phyloP scores from a whole-genome alignment of 495 filamentous ascomycete species.

The Clavariopsis aquatica region DNA sequence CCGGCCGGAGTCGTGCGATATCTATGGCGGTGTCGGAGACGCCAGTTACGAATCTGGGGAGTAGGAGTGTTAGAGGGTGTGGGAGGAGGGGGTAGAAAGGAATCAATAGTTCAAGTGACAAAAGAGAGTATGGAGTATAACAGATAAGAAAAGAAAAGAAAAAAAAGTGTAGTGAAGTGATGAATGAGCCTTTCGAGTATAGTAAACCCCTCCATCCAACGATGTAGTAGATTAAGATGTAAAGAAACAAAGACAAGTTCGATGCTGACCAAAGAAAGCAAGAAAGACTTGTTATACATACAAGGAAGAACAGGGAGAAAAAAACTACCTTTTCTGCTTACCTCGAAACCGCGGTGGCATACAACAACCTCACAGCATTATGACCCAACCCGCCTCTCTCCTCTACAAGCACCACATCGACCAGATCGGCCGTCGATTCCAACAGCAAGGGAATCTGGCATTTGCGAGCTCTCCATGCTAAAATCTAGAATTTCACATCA shows the following conservation, averaged over 20 bases:
- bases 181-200: no score
- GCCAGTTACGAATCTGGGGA: conserved; percentile 81
- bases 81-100: no score
- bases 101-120: no score
- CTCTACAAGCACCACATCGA: conserved; percentile 29
- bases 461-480: conserved; percentile 28
- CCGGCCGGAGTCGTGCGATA: conserved; percentile 40
- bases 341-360: conserved; percentile 32
- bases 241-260: no score
- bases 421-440: conserved; percentile 29
- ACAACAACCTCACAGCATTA: conserved; percentile 20
- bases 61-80: neutral
- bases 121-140: neutral
- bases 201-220: no score
- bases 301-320: no score
- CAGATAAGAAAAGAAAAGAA: no score
- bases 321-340: no score
- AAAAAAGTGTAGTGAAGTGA: no score
- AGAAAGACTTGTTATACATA: no score
- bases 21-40: conserved; percentile 61
- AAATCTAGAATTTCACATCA: conserved; percentile 8
- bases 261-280: no score
- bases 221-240: no score
- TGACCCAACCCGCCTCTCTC: conserved; percentile 2
- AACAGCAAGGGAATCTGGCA: conserved; percentile 27